These are phyloP conservation scores for Carex scoparia DNA, from an alignment of 176 grass and related monocot species.

Conservation along the genomic window DNA sequence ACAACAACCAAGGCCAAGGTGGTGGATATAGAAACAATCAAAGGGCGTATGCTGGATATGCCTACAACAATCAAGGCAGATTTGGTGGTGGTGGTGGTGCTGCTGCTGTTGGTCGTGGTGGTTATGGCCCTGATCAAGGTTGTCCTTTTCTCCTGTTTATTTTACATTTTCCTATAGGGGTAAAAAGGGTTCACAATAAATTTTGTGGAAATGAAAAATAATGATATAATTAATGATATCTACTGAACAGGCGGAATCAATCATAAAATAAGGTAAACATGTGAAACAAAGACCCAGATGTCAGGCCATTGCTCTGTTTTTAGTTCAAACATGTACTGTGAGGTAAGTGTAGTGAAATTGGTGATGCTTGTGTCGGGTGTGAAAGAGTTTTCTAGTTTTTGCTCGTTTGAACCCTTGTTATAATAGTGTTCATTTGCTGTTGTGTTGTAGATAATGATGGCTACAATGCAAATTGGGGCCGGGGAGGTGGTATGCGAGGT, in stretches of 20 bases:
- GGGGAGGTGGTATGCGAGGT: conserved; percentile 14
- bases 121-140: conserved; percentile 27
- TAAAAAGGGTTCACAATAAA: not conserved
- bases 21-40: not conserved
- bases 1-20: conserved; percentile 9
- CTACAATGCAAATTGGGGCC: conserved; percentile 20
- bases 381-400: not conserved
- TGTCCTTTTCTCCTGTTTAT: not conserved
- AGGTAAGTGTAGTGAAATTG: not conserved
- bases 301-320: not conserved
- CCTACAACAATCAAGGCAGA: conserved; percentile 13
- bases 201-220: not conserved
- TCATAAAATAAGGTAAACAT: not conserved
- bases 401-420: not conserved
- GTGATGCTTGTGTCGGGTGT: not conserved
- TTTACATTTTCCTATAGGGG: not conserved
- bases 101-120: not conserved
- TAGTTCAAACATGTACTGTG: not conserved
- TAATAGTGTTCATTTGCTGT: conserved; percentile 2
- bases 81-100: not conserved
- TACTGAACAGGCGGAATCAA: not conserved
- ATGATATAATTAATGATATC: not conserved
- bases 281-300: not conserved
- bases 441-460: conserved; percentile 22
- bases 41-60: not conserved